Evolutionary conservation across 345 rosid genomes (phyloP).

Genomic region (Barbarea vulgaris): DNA sequence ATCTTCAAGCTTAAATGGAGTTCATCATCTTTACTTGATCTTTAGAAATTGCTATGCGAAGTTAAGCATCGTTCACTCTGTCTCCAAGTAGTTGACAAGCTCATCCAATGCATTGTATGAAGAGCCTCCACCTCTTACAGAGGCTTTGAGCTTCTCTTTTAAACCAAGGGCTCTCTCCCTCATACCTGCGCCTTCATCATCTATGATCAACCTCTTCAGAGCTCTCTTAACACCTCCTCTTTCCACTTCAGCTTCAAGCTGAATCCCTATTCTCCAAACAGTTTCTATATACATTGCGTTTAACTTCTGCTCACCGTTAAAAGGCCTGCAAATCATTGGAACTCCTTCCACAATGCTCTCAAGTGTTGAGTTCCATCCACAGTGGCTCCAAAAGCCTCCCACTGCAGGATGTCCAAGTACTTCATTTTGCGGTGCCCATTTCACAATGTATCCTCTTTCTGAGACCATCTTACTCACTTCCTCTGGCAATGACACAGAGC

Average conservation of each 20-base stretch:
- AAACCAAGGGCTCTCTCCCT: constrained; percentile 10
- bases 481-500: constrained; percentile 33
- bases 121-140: constrained; percentile 9
- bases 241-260: constrained; percentile 5
- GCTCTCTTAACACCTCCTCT: constrained; percentile 4
- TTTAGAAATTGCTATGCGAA: neutral
- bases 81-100: constrained; percentile 1
- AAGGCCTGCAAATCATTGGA: constrained; percentile 46
- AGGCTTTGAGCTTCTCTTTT: constrained; percentile 21
- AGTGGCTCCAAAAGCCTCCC: constrained; percentile 51
- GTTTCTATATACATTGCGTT: constrained; percentile 29
- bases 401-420: constrained; percentile 49
- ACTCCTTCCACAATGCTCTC: constrained; percentile 42
- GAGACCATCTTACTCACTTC: constrained; percentile 25
- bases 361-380: constrained; percentile 41
- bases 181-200: constrained; percentile 31
- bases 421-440: constrained; percentile 64
- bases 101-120: constrained; percentile 21
- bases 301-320: constrained; percentile 36
- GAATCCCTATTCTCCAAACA: constrained; percentile 30
- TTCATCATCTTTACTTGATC: neutral
- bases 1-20: neutral
- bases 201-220: constrained; percentile 23
- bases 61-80: neutral
- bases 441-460: constrained; percentile 53